Evolutionary conservation across 352 stramenopile genomes (phyloP).

Genomic region (Phytophthora meadii): DNA sequence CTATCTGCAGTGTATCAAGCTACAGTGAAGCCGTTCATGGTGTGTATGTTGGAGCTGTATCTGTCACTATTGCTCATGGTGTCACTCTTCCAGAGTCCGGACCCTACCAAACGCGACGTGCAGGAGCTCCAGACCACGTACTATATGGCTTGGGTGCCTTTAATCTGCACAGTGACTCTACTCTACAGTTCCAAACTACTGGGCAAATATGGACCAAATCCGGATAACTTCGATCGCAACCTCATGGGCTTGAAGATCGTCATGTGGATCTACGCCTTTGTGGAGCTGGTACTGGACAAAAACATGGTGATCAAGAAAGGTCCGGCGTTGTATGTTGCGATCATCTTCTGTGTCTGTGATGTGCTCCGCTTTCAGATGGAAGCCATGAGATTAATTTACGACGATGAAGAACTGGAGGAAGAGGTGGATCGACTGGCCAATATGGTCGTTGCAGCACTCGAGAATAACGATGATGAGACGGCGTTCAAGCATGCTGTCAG

Average conservation of each 20-base stretch:
- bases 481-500: conserved; percentile 47
- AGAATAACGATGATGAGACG: conserved; percentile 38
- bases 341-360: conserved; percentile 61
- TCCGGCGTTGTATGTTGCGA: conserved; percentile 53
- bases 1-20: conserved; percentile 28
- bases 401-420: conserved; percentile 55
- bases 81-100: conserved; percentile 59
- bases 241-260: conserved; percentile 57
- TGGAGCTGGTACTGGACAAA: conserved; percentile 54
- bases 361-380: conserved; percentile 71
- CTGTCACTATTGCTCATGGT: conserved; percentile 61
- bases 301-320: conserved; percentile 63
- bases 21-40: conserved; percentile 51
- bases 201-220: conserved; percentile 40
- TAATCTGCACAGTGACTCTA: conserved; percentile 43
- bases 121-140: conserved; percentile 62
- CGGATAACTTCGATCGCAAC: conserved; percentile 59
- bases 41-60: conserved; percentile 61
- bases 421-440: conserved; percentile 48
- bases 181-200: conserved; percentile 47
- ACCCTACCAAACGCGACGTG: conserved; percentile 42
- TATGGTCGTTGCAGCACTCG: conserved; percentile 41
- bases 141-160: conserved; percentile 57
- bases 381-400: conserved; percentile 54
- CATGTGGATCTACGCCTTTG: conserved; percentile 55